Evolutionary conservation across 768 basidiomycete species (phyloP).

Genomic region (Leccinum fibrillosum): DNA sequence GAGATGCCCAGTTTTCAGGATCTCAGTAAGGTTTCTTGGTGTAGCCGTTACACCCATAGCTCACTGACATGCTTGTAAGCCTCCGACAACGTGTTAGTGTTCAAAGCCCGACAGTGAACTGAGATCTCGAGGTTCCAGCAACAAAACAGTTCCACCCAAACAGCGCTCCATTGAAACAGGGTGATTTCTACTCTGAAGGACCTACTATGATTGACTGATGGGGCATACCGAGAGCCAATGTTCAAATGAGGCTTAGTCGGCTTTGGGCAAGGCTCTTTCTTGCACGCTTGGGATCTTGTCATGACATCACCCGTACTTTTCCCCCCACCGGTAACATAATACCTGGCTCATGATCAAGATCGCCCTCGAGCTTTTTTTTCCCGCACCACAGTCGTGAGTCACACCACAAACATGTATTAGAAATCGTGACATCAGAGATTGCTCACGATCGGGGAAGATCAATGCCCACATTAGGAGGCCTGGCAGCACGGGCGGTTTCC

Average conservation of each 20-base stretch:
- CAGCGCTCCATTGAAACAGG: too few relatives aligned
- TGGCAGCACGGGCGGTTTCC: neutral
- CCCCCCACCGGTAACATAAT: too few relatives aligned
- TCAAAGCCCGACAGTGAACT: too few relatives aligned
- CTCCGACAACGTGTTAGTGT: too few relatives aligned
- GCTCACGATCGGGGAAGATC: neutral
- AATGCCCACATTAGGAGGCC: neutral
- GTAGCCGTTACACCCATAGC: neutral
- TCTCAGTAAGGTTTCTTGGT: neutral
- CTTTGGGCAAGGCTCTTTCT: neutral
- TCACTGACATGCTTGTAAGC: neutral
- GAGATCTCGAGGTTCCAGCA: too few relatives aligned
- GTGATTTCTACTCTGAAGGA: too few relatives aligned
- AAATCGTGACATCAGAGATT: neutral
- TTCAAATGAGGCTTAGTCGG: neutral
- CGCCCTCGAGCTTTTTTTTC: neutral
- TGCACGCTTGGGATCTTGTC: too few relatives aligned
- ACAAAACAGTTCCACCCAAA: too few relatives aligned
- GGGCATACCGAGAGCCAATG: neutral
- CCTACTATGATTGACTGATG: too few relatives aligned
- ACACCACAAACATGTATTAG: neutral
- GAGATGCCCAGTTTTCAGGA: neutral
- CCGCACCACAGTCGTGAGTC: neutral
- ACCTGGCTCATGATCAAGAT: neutral
- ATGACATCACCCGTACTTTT: too few relatives aligned